Evolutionary conservation across 371 early-diverging fungal species (phyloP), one percentile per base, ranked within the genome.

Genomic region (Coemansia linderi): DNA sequence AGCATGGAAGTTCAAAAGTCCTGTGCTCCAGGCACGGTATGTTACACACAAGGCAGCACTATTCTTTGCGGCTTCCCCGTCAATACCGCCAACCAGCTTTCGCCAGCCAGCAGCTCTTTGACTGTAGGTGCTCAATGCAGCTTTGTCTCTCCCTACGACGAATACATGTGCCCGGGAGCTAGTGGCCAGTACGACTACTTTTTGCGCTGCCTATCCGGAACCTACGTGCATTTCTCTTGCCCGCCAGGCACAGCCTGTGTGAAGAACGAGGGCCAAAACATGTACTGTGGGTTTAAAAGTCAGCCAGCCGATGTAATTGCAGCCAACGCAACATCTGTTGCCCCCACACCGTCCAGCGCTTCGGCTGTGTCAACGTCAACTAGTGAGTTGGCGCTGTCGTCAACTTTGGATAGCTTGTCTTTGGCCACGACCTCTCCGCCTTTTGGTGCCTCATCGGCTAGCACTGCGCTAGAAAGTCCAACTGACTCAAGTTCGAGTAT

Each of bases 11-110:
- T 77, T 1, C 70, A 65, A 41, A 69, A 63, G 41, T 41, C 70
- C 1, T 77, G 78, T 31, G 78, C 64, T 9, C 78, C 78, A 9
- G 78, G 78, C 19, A 77, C 78, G 4, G 70, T 74, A 0, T 77
- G 78, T 50, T 77, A 64, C 36, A 54, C 74, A n/a, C 69, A 73
- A n/a, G 78, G 78, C 24, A 54, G 19, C 54, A 59, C 70, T 13
- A 73, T 77, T 41, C 48, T 77, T 29, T 77, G 78, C 43, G 62
- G 70, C 48, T 74, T 62, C 13, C 66, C 77, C 0, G 64, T 73
- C 8, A 52, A 59, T 41, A 43, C 67, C 3, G 65, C 66, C 2
- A 69, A 39, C 57, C 61, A 61, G 39, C 65, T 61, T 5, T 38
- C 65, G 9, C 74, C 74, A 0, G 75, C 75, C 7, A 69, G 41